Conservation (phyloP, 2,329 filamentous ascomycete genomes). For the Leptosphaerulina australis region DNA sequence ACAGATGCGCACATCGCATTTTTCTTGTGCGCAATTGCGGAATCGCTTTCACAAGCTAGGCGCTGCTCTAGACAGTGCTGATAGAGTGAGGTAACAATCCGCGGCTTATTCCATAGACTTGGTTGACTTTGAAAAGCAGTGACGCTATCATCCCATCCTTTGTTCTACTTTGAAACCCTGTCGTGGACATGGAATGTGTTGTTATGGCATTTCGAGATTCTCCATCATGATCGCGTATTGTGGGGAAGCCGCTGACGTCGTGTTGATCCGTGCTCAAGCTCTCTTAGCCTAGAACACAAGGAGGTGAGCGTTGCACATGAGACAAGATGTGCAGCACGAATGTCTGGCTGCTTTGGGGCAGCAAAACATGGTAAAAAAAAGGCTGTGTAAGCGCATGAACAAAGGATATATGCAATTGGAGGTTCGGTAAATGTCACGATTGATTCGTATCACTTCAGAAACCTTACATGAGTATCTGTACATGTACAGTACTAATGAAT, state of each 20-base stretch:
- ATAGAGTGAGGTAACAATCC: conserved; percentile 6
- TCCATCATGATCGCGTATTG: conserved; percentile 33
- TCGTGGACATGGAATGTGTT: conserved; percentile 13
- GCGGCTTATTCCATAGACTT: too few species aligned
- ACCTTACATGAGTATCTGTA: background rate
- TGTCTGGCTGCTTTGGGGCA: background rate
- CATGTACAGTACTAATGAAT: conserved; percentile 1
- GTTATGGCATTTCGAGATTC: conserved; percentile 38
- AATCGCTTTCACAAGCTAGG: conserved; percentile 24
- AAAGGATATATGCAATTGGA: background rate
- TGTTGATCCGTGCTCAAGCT: conserved; percentile 23
- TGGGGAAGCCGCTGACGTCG: conserved; percentile 33
- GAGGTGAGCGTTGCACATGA: conserved; percentile 7
- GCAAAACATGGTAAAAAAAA: background rate
- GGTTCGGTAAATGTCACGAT: background rate
- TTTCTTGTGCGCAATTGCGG: conserved; percentile 29
- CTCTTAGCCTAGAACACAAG: conserved; percentile 7
- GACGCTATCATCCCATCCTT: conserved; percentile 3
- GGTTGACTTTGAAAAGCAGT: background rate
- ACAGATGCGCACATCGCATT: conserved; percentile 23
- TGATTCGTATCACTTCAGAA: background rate
- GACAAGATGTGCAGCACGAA: background rate
- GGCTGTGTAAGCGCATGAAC: too few species aligned
- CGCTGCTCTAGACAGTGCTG: conserved; percentile 8
- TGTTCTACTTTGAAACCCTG: background rate